Percentiles rank a stretch among this genome's conserved stretches.
phyloP scores from a whole-genome alignment of 495 filamentous ascomycete genomes.

The Xylaria palmicola region DNA sequence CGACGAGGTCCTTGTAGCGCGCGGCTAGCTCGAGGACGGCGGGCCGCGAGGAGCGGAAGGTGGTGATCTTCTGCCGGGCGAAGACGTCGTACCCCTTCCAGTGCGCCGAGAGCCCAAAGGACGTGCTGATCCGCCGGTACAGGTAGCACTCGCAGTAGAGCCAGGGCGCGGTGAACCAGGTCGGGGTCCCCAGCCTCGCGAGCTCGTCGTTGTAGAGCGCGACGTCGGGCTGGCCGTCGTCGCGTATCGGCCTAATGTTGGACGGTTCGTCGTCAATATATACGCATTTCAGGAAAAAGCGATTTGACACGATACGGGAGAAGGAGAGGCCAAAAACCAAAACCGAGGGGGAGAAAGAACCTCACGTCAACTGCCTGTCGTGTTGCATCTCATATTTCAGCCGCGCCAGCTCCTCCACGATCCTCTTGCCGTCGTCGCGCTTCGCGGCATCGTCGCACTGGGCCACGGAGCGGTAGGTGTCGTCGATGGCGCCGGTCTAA shows the following conservation, averaged over 20 bases:
- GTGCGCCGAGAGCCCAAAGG: slow-evolving; percentile 72
- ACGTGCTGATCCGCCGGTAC: slow-evolving; percentile 78
- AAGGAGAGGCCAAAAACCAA: neutral
- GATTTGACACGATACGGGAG: neutral
- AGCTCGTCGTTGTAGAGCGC: slow-evolving; percentile 83
- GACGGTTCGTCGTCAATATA: slow-evolving; percentile 16
- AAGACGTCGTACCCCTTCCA: slow-evolving; percentile 97
- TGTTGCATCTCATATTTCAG: slow-evolving; percentile 97
- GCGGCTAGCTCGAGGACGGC: slow-evolving; percentile 86
- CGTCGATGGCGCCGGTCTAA: slow-evolving; percentile 92
- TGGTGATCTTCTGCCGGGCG: slow-evolving; percentile 83
- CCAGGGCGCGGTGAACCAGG: slow-evolving; percentile 85
- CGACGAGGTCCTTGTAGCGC: slow-evolving; percentile 63
- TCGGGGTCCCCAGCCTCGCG: slow-evolving; percentile 66
- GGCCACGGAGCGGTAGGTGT: slow-evolving; percentile 75
- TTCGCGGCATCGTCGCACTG: slow-evolving; percentile 61
- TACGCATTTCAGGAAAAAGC: neutral
- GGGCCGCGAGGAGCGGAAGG: slow-evolving; percentile 88
- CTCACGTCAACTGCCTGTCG: slow-evolving; percentile 76
- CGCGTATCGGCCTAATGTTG: slow-evolving; percentile 74
- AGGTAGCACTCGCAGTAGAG: slow-evolving; percentile 93
- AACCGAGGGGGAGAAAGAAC: neutral
- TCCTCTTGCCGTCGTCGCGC: slow-evolving; percentile 76
- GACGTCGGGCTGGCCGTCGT: slow-evolving; percentile 79
- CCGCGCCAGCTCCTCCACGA: slow-evolving; percentile 73